Evolutionary conservation across 805 yeast genomes (phyloP), one percentile per base, ranked within the genome.

Genomic region (Candida multigemmis): DNA sequence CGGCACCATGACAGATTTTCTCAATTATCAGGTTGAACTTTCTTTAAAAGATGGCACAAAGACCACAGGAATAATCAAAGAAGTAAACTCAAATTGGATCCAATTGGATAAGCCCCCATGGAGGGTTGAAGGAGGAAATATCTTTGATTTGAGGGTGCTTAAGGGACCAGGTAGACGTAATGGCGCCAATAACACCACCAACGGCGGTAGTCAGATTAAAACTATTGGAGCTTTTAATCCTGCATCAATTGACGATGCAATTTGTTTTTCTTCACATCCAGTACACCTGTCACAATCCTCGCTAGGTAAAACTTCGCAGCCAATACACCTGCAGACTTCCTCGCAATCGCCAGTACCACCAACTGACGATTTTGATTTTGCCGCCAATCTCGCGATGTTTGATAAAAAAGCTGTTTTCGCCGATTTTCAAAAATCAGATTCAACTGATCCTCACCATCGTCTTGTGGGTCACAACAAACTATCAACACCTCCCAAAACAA

Each of bases 321-420:
- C 14, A 21, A 21, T 11, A 10, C n/a, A 16, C 14, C 33, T 9
- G 15, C 35, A 6, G 23, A 43, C 16, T 12, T 19, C 15, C 22
- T 7, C 9, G 14, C 23, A 12, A 16, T 29, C 25, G 16, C 33
- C 30, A 21, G 38, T 36, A 29, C 27, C 17, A 27, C 23, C 40
- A 20, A 29, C 39, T 2, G 35, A 32, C 10, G 96, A 85, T 36
- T 87, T 87, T 53, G 96, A 87, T 49, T 87, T 87, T 51, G 83
- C 74, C 30, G 77, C 83, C 9, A 83, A 81, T 45, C 63, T 87
- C 36, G 77, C 77, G 14, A 74, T 76, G 61, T 87, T 87, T 44
- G 91, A 87, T 50, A 87, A 87, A 50, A 60, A 65, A 32, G 64
- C 76, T 5, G 89, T 86, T 3, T 80, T 87, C 50, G 81, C 79